Evolutionary conservation across 2,329 filamentous ascomycete species (phyloP), one percentile per base, ranked within the genome.

Genomic region (Colletotrichum sp.): DNA sequence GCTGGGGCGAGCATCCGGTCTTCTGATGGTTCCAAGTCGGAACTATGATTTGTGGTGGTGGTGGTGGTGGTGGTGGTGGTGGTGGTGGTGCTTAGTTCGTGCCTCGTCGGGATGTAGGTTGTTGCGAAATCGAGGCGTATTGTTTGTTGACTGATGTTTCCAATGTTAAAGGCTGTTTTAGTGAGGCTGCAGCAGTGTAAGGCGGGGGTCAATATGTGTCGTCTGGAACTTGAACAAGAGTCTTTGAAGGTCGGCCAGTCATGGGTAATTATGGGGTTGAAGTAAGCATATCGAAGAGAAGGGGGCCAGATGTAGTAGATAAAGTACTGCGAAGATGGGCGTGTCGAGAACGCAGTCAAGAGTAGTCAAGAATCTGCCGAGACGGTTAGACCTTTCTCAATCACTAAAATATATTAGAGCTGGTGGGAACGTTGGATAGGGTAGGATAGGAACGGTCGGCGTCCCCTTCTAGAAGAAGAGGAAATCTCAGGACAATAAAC

Each of bases 1-100:
- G 64, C 39, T 48, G 74, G 36, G 15, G 70, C 70, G 65, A 66
- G 56, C 74, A 76, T 76, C 56, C 30, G 73, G 43, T 71, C 62
- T 48, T 62, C 67, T 62, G 56, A 32, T 70, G 18, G 67, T 70
- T 48, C 58, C 67, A 62, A 52, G 56, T 62, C 27, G 27, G 56
- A 70, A 55, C 56, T 52, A 62, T 64, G 68, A 12, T 58, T 62
- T 18, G 13, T 16, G 32, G 22, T 39, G 16, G 52, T 48, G 32
- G 18, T 30, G 34, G 32, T 1, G n/a, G 36, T 61, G 25, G 43
- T 15, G n/a, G 52, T 30, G 16, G 32, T 64, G n/a, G 56, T 55
- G 8, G 22, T 30, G 28, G 32, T 0, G 27, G 39, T 62, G 32
- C 32, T 16, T 34, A 13, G 8, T 39, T 48, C 25, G 36, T 48